These are phyloP conservation scores for Pichia ethanolica DNA, from an alignment of 805 yeast species.

Conservation along the genomic window DNA sequence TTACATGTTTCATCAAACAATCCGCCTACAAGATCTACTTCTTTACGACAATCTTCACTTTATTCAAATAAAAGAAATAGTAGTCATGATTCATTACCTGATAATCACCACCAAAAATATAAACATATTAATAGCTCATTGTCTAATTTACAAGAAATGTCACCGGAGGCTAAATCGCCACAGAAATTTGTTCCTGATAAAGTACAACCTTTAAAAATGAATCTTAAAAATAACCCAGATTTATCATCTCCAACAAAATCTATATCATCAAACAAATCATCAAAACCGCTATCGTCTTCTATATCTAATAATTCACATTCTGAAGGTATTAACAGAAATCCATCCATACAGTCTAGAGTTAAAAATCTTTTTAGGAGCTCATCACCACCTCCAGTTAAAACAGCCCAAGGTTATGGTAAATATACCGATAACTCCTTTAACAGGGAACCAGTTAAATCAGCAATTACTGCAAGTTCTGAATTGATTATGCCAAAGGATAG, in stretches of 20 bases:
- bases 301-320: no score
- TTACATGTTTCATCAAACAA: slow-evolving; percentile 9
- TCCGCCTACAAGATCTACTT: slow-evolving; percentile 12
- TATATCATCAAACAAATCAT: not conserved
- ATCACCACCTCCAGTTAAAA: slow-evolving; percentile 43
- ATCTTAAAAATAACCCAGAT: slow-evolving; percentile 2
- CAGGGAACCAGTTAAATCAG: not conserved
- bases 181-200: not conserved
- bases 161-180: slow-evolving; percentile 10
- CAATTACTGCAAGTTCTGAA: not conserved
- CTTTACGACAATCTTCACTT: slow-evolving; percentile 3
- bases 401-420: slow-evolving; percentile 80
- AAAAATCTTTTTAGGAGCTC: slow-evolving; percentile 38
- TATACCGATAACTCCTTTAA: slow-evolving; percentile 36
- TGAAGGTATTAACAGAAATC: slow-evolving; percentile 12
- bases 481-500: not conserved
- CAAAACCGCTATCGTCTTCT: not conserved
- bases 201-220: not conserved
- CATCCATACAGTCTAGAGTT: slow-evolving; percentile 49
- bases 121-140: slow-evolving; percentile 1
- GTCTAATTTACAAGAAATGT: slow-evolving; percentile 13
- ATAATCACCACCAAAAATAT: slow-evolving; percentile 3
- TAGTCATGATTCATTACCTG: slow-evolving; percentile 20
- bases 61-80: slow-evolving; percentile 9
- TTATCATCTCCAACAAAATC: slow-evolving; percentile 13